Conservation (phyloP, 2,329 filamentous ascomycete genomes). For the Beauveria asiatica region DNA sequence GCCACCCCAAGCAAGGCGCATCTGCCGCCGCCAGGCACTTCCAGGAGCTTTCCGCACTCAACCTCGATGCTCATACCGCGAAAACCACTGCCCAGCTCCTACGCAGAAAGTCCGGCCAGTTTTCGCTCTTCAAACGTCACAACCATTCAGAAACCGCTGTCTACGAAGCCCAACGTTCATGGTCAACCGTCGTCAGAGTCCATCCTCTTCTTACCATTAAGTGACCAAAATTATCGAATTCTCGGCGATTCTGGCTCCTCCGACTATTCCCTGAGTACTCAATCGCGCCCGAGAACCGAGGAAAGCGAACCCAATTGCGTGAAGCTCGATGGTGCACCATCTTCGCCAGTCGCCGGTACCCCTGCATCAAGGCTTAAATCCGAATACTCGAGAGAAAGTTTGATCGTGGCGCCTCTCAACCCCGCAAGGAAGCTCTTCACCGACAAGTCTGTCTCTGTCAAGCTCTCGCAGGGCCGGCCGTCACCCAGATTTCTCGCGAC, state of each 20-base stretch:
- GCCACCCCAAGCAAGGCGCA: conserved; percentile 16
- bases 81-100: conserved; percentile 4
- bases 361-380: conserved; percentile 24
- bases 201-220: conserved; percentile 27
- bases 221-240: conserved; percentile 43
- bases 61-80: conserved; percentile 1
- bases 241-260: conserved; percentile 42
- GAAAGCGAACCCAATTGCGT: conserved; percentile 45
- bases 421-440: conserved; percentile 2
- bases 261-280: conserved; percentile 30
- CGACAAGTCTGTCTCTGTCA: conserved; percentile 36
- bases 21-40: neutral
- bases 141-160: neutral
- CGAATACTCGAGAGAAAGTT: conserved; percentile 53
- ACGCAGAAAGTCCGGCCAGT: neutral
- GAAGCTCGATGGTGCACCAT: conserved; percentile 38
- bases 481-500: conserved; percentile 47
- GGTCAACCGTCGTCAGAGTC: neutral
- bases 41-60: neutral
- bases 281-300: conserved; percentile 25
- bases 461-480: conserved; percentile 38
- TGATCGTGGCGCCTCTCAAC: conserved; percentile 45
- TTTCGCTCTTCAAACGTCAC: neutral
- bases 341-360: conserved; percentile 30
- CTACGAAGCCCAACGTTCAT: neutral